Evolutionary conservation across 2,329 filamentous ascomycete species (phyloP).

Genomic region (Tolypocladium tundrense): DNA sequence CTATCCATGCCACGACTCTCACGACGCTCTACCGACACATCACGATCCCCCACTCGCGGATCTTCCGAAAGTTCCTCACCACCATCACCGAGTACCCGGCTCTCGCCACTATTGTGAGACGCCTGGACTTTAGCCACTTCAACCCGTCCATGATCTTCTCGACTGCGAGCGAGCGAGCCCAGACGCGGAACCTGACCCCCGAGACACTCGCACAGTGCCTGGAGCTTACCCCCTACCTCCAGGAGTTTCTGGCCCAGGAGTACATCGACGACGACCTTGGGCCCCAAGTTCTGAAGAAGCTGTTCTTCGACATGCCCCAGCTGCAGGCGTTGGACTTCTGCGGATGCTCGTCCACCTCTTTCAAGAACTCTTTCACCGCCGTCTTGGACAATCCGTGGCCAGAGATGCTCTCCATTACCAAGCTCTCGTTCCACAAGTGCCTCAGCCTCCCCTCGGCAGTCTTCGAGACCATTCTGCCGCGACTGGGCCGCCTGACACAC

Average conservation of each 20-base stretch:
- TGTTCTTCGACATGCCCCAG: constrained; percentile 56
- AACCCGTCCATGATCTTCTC: constrained; percentile 69
- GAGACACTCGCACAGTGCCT: constrained; percentile 64
- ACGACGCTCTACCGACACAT: constrained; percentile 69
- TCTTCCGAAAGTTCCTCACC: constrained; percentile 70
- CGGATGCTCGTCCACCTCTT: constrained; percentile 58
- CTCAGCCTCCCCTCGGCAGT: constrained; percentile 56
- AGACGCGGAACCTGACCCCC: constrained; percentile 66
- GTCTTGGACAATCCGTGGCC: constrained; percentile 44
- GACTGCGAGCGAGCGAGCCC: constrained; percentile 62
- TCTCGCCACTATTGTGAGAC: constrained; percentile 65
- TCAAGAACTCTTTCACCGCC: constrained; percentile 54
- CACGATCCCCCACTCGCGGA: constrained; percentile 72
- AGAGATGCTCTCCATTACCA: constrained; percentile 46
- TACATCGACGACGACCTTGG: constrained; percentile 69
- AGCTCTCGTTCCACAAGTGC: constrained; percentile 71
- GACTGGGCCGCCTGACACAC: constrained; percentile 60
- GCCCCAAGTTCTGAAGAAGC: constrained; percentile 55
- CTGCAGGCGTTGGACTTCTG: constrained; percentile 67
- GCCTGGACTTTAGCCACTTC: constrained; percentile 78
- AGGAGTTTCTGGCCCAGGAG: constrained; percentile 72
- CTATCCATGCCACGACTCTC: constrained; percentile 62
- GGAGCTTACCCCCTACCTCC: constrained; percentile 59
- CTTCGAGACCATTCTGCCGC: constrained; percentile 62
- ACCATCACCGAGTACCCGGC: constrained; percentile 57